Base-by-base conservation (phyloP, 331 rosid genomes). In the Rhamnella rubrinervis region DNA sequence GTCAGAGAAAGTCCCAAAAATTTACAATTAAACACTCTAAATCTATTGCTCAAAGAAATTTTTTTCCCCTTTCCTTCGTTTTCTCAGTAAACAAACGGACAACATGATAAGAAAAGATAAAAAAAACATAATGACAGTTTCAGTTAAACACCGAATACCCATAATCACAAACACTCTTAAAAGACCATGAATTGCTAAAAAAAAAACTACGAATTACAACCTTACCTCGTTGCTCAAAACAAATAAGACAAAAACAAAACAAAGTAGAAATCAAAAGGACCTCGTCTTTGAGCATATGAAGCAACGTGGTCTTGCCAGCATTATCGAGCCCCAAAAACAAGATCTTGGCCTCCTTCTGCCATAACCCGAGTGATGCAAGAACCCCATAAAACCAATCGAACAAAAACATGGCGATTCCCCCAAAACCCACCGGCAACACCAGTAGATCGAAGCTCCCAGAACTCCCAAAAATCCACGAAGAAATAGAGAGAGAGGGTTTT, bases 271-370 rank as follows among this genome's bases (percentile, higher is more conserved):
- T 59, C 46, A 71, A 59, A 66, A 10, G 44, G 51, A 91, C 97
- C 97, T 91, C 97, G 31, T 91, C 97, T 71, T 88, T 91, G 77
- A 91, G 95, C 97, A 91, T 91, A 62, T 91, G 97, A 70, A 91
- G 97, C 82, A 91, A 73, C 65, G 97, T 91, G 49, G 97, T 91
- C 71, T 91, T 91, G 11, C 97, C 97, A 5, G 97, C 96, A 75
- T 91, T 91, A 65, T 91, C 97, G 37, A 91, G 97, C 18, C 97
- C 97, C 68, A 88, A 71, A 82, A 91, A 91, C 62, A 91, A 83
- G 93, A 91, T 91, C 89, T 91, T 91, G 40, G 97, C 97, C 82
- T 91, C 97, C 77, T 91, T 91, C 75, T 91, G 96, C 96, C 97
- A 91, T 51, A 91, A 63, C 1, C 97, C 97, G n/a, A 88, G 91